These are phyloP conservation scores for Planoprotostelium fungivorum DNA, from an alignment of 78 protist species.

Conservation along the genomic window DNA sequence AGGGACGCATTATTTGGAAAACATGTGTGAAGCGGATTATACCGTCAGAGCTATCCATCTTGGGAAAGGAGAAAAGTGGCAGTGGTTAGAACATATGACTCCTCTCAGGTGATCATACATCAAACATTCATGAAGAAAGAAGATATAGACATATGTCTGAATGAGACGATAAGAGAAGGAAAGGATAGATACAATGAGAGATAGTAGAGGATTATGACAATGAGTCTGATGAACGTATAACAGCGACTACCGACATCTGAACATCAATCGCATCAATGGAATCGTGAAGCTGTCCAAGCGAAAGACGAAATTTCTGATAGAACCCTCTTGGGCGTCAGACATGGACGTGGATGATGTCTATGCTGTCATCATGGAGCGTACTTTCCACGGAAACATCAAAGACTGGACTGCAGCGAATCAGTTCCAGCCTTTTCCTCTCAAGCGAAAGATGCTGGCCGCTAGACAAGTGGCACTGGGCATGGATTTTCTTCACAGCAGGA, in stretches of 20 bases:
- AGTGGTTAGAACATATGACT: background rate
- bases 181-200: too few relatives aligned
- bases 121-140: background rate
- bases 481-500: background rate
- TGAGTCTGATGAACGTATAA: background rate
- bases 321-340: background rate
- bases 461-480: background rate
- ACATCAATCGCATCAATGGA: background rate
- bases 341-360: background rate
- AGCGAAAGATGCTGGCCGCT: background rate
- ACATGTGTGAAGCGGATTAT: background rate
- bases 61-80: background rate
- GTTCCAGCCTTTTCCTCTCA: background rate
- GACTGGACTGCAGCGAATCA: background rate
- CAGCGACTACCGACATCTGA: background rate
- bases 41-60: background rate
- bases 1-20: background rate
- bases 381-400: background rate
- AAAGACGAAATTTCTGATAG: background rate
- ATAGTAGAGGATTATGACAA: too few relatives aligned
- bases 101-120: background rate
- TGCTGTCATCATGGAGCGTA: background rate
- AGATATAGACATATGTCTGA: too few relatives aligned
- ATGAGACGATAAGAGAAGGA: too few relatives aligned
- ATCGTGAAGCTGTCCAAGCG: background rate